These are phyloP conservation scores for Colletotrichum scovillei DNA, from an alignment of 2,329 filamentous ascomycete species.

Conservation along the genomic window DNA sequence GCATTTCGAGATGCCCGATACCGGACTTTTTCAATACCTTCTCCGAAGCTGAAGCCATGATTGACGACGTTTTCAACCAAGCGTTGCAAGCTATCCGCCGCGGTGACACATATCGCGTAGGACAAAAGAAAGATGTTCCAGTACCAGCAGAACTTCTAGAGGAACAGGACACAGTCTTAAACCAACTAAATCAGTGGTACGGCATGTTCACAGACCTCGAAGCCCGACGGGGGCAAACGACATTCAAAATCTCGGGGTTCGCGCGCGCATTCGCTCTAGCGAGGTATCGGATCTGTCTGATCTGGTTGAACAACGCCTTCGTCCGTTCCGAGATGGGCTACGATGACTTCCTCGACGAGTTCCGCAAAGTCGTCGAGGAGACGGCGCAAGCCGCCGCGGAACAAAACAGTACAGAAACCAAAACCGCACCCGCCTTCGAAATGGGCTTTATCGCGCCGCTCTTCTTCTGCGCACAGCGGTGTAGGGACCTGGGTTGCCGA, in stretches of 20 bases:
- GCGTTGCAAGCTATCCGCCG: conserved; percentile 44
- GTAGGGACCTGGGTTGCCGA: conserved; percentile 46
- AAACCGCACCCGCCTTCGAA: conserved; percentile 12
- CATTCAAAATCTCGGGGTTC: neutral
- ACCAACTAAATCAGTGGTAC: conserved; percentile 1
- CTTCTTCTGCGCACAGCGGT: conserved; percentile 10
- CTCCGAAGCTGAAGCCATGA: conserved; percentile 43
- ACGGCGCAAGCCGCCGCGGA: conserved; percentile 27
- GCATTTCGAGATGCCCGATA: neutral
- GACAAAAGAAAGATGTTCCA: neutral
- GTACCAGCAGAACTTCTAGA: conserved; percentile 33
- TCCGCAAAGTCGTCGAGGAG: conserved; percentile 49
- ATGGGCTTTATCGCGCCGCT: conserved; percentile 18
- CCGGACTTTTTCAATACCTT: conserved; percentile 22
- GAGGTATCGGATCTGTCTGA: neutral
- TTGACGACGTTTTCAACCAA: conserved; percentile 44
- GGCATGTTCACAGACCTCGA: conserved; percentile 39
- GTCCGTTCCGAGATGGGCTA: conserved; percentile 44
- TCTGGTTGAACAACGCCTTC: conserved; percentile 16
- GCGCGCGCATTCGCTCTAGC: conserved; percentile 3
- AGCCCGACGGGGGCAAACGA: neutral
- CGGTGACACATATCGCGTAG: conserved; percentile 42
- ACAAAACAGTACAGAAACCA: neutral
- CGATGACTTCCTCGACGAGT: conserved; percentile 47
- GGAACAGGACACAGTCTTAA: neutral